Evolutionary conservation across 345 rosid genomes (phyloP).

Genomic region (Gynandropsis gynandra): DNA sequence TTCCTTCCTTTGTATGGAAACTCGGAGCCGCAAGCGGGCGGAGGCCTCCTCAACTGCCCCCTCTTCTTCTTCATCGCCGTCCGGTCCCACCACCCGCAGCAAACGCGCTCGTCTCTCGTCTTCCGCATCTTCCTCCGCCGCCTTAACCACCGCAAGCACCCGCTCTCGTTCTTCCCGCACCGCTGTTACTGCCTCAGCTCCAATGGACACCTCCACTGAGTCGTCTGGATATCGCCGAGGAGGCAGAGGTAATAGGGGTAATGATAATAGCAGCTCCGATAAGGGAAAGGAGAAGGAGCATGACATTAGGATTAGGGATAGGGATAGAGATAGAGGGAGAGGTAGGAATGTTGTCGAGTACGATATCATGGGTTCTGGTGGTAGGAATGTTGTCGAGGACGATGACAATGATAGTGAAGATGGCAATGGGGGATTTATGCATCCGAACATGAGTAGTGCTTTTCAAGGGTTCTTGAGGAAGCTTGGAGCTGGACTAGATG

Average conservation of each 20-base stretch:
- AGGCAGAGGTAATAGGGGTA: conserved; percentile 41
- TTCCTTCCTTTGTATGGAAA: conserved; percentile 95
- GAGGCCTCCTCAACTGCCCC: conserved; percentile 99
- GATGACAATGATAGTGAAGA: conserved; percentile 90
- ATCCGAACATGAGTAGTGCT: conserved; percentile 85
- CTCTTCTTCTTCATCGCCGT: conserved; percentile 54
- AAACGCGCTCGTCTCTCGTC: conserved; percentile 64
- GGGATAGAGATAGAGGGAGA: conserved; percentile 39
- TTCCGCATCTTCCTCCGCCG: conserved; percentile 28
- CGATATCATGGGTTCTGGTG: conserved; percentile 44
- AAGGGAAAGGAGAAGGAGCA: conserved; percentile 97
- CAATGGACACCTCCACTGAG: conserved; percentile 75
- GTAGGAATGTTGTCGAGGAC: conserved; percentile 34
- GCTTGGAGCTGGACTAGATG: conserved; percentile 96
- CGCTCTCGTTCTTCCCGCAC: conserved; percentile 46
- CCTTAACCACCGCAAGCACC: conserved; percentile 19
- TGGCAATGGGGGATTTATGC: conserved; percentile 71
- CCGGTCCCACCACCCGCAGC: conserved; percentile 76
- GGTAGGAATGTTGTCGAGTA: conserved; percentile 48
- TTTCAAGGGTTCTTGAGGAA: conserved; percentile 85
- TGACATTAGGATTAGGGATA: conserved; percentile 50
- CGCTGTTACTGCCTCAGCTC: conserved; percentile 14
- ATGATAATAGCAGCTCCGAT: conserved; percentile 36
- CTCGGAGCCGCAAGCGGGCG: conserved; percentile 99
- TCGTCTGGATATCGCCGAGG: conserved; percentile 72